Evolutionary conservation across 169 alveolate genomes (phyloP).

Genomic region (Cryptosporidium bovis): DNA sequence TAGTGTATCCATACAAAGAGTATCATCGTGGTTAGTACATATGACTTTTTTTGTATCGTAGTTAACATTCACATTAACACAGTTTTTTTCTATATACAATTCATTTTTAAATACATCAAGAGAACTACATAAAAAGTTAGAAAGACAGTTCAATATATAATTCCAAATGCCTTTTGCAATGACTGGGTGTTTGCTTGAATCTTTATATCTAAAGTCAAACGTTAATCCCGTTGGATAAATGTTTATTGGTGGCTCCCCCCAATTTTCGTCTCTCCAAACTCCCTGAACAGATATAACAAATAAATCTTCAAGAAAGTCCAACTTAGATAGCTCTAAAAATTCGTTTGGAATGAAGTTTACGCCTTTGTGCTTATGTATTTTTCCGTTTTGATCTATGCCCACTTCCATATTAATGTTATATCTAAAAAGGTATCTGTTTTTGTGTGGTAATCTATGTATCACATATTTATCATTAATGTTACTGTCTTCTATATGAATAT

Average conservation of each 20-base stretch:
- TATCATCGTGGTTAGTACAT: slow-evolving; percentile 42
- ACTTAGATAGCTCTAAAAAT: background rate
- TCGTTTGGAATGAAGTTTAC: slow-evolving; percentile 23
- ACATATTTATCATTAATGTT: background rate
- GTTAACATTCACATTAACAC: background rate
- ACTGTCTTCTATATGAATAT: background rate
- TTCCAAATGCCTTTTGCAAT: slow-evolving; percentile 18
- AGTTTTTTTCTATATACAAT: slow-evolving; percentile 10
- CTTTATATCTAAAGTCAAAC: background rate
- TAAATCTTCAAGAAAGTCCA: slow-evolving; percentile 1
- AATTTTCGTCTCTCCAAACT: slow-evolving; percentile 34
- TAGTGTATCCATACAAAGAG: slow-evolving; percentile 35
- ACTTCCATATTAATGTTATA: slow-evolving; percentile 31
- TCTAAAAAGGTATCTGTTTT: slow-evolving; percentile 13
- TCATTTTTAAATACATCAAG: slow-evolving; percentile 5
- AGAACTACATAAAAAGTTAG: slow-evolving; percentile 43
- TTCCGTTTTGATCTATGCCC: background rate
- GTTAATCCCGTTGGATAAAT: slow-evolving; percentile 39
- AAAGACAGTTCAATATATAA: background rate
- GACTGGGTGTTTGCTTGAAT: background rate
- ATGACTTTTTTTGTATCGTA: background rate
- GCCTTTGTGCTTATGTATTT: background rate
- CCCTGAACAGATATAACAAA: slow-evolving; percentile 51
- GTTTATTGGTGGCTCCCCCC: slow-evolving; percentile 58
- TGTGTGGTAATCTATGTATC: slow-evolving; percentile 45